Base-by-base conservation (phyloP, 2,329 filamentous ascomycete genomes). In the Didymella arachidicola region DNA sequence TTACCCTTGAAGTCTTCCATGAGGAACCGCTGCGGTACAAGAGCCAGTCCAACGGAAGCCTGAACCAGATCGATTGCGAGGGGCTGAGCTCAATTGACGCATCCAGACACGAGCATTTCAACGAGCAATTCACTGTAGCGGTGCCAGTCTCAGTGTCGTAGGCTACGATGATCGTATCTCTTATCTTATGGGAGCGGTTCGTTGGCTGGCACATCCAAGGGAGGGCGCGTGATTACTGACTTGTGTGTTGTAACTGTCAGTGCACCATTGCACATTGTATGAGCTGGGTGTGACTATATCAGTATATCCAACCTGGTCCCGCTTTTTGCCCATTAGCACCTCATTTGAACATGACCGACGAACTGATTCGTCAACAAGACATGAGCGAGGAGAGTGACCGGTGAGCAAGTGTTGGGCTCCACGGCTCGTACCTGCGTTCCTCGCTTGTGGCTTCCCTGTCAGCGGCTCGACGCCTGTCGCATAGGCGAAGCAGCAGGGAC, bases 91-190 rank as follows among this genome's bases (percentile, higher is more conserved):
- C 41, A 16, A 11, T 27, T 10, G 36, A 54, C 25, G 27, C 36
- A n/a, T 42, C 26, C 19, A 48, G 18, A 10, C 36, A 18, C 7
- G 27, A 19, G 16, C 32, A 16, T 10, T 42, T 18, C 4, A 42
- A 18, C 7, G 27, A 19, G 16, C 32, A 16, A 7, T 42, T 18
- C 4, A 42, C 27, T 25, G 50, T 22, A 26, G 50, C n/a, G 32
- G n/a, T 22, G 25, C 50, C 16, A 18, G 45, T 39, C 10, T 53
- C 50, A 36, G 41, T 30, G 22, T 29, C 49, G 45, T 39, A 39
- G 18, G 36, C 36, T n/a, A 55, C 27, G 16, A 38, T 36, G 19
- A 43, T 19, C 5, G 41, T 29, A n/a, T 30, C 26, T 19, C 43
- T 19, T 48, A 46, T 48, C 19, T 43, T 27, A 18, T 29, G 19